Evolutionary conservation across 2,329 filamentous ascomycete genomes (phyloP), one percentile per base, ranked within the genome.

Genomic region (Aspergillus phoenicis): DNA sequence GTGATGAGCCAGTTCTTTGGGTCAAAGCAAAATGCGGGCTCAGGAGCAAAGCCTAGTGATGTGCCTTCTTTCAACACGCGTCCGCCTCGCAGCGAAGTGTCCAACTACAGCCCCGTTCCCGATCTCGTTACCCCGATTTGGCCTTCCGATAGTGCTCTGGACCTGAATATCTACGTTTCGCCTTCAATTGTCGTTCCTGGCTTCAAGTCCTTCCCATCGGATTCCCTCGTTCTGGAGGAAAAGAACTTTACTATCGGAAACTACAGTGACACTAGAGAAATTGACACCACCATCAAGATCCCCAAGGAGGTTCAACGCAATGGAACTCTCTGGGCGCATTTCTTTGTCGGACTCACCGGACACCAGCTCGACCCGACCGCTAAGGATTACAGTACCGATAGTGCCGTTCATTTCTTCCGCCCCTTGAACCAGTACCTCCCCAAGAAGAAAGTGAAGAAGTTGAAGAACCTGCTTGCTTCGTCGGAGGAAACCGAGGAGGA

Each of bases 271-370:
- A 89, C 85, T 71, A 87, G 95, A 60, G 84, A 89, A 58, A 84
- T 93, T 60, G 88, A 94, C 67, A 91, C 90, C 6, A 88, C 83
- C 39, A 92, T 99, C 73, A 79, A 83, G 3, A 87, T 98, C 4
- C 94, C 95, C 2, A 82, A 83, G 63, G 83, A 86, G 45, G 93
- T 96, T 0, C 93, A 97, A 81, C 85, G 93, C 67, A 98, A 98
- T 74, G 93, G 91, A 36, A 97, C 94, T 1, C 84, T 99, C 8
- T 97, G 91, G 88, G 94, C 91, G 2, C 95, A 99, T 76, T 96
- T 98, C 77, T 97, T 93, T 70, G 82, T 98, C 62, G 91, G 87
- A 10, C 85, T 96, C 66, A 80, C 87, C 8, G 94, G 93, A 57
- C 85, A 86, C 61, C 83, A 85, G 59, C 80, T 97, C 33, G 94